Evolutionary conservation across 139 green algal species (phyloP).

Genomic region (Volvox africanus): DNA sequence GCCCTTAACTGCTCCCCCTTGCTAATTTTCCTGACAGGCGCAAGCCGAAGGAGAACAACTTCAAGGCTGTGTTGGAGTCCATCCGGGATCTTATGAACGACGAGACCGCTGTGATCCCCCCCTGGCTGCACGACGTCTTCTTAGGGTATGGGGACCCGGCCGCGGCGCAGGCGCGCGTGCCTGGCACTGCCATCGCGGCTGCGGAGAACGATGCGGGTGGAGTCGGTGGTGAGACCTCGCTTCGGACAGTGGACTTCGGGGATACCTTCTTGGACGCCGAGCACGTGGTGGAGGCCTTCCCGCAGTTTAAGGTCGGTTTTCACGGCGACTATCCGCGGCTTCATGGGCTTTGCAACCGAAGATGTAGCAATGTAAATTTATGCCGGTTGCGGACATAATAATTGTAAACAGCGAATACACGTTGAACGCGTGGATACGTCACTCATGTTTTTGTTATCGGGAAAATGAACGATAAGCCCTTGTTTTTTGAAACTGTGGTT

Average conservation of each 20-base stretch:
- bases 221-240: constrained; percentile 29
- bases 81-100: constrained; percentile 97
- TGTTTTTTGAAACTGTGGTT: too few species aligned
- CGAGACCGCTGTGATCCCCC: constrained; percentile 75
- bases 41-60: constrained; percentile 99
- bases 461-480: too few species aligned
- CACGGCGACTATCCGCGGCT: not conserved
- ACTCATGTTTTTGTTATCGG: too few species aligned
- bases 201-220: not conserved
- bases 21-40: constrained; percentile 36
- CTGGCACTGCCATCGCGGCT: constrained; percentile 13
- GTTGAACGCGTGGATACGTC: too few species aligned
- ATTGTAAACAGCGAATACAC: too few species aligned
- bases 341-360: too few species aligned
- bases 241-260: constrained; percentile 84
- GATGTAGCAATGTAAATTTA: too few species aligned
- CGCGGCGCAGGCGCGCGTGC: constrained; percentile 66
- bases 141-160: constrained; percentile 96
- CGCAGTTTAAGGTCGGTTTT: constrained; percentile 71
- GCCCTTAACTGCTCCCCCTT: not conserved
- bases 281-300: constrained; percentile 92
- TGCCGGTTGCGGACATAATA: too few species aligned
- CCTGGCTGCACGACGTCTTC: constrained; percentile 98
- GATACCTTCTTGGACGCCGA: constrained; percentile 96
- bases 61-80: constrained; percentile 96